A percentile compares a stretch with the other conserved stretches of the same genome.
phyloP scores from a whole-genome alignment of 768 basidiomycete genomes.

The Rhizopogon salebrosus region DNA sequence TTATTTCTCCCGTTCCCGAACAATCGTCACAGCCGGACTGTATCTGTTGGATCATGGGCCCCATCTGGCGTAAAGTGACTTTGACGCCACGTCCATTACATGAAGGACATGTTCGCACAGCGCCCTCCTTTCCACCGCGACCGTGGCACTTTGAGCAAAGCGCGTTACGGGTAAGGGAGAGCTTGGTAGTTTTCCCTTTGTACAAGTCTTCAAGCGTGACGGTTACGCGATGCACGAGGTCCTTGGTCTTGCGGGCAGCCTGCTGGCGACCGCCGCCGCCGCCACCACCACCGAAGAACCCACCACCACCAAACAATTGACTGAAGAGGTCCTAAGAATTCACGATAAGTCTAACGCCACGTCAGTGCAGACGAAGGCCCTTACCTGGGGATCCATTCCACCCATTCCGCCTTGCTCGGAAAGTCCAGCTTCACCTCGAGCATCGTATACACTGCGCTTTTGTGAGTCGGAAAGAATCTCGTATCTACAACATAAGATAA shows the following conservation, averaged over 20 bases:
- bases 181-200: constrained; percentile 98
- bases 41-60: constrained; percentile 99
- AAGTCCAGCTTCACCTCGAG: constrained; percentile 88
- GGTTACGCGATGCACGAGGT: constrained; percentile 93
- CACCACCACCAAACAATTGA: constrained; percentile 87
- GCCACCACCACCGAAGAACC: constrained; percentile 60
- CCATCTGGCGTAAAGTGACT: constrained; percentile 92
- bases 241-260: constrained; percentile 91
- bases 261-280: constrained; percentile 54
- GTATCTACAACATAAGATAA: constrained; percentile 48
- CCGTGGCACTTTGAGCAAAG: constrained; percentile 93
- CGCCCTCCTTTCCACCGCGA: constrained; percentile 96
- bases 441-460: constrained; percentile 79
- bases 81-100: constrained; percentile 92
- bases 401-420: constrained; percentile 85
- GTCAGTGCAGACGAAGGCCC: constrained; percentile 15
- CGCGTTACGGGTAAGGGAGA: constrained; percentile 91
- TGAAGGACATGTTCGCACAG: constrained; percentile 69
- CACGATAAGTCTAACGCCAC: background rate
- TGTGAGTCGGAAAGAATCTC: constrained; percentile 89
- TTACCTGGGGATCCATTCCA: constrained; percentile 92
- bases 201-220: constrained; percentile 98
- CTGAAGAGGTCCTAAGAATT: constrained; percentile 84
- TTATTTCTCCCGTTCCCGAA: constrained; percentile 88
- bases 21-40: constrained; percentile 95